Evolutionary conservation across 2,329 filamentous ascomycete species (phyloP).

Genomic region (Daldinia sp.): DNA sequence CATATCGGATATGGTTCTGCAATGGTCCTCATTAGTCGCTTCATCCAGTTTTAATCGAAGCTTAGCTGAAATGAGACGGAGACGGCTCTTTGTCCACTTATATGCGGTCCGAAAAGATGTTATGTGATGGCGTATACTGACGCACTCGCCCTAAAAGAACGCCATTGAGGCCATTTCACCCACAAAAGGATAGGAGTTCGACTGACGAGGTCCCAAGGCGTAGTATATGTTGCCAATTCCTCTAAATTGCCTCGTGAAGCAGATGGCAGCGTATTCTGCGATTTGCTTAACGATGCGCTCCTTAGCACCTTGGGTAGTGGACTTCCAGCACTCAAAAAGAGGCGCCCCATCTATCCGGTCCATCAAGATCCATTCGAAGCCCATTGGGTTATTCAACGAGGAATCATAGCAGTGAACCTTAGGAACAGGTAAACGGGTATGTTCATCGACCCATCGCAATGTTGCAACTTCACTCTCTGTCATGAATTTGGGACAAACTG

Average conservation of each 20-base stretch:
- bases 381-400: conserved; percentile 44
- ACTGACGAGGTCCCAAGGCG: conserved; percentile 14
- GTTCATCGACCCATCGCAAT: conserved; percentile 42
- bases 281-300: conserved; percentile 50
- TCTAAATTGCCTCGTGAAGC: conserved; percentile 41
- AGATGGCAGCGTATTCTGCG: conserved; percentile 42
- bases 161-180: conserved; percentile 47
- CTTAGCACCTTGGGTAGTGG: conserved; percentile 42
- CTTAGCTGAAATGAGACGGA: conserved; percentile 39
- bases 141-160: conserved; percentile 50
- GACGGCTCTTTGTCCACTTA: conserved; percentile 42
- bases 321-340: conserved; percentile 47
- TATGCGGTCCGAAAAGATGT: conserved; percentile 41
- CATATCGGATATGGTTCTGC: conserved; percentile 31
- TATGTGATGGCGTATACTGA: conserved; percentile 26
- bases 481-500: conserved; percentile 45
- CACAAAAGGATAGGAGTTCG: conserved; percentile 22
- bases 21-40: conserved; percentile 18
- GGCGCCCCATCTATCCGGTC: conserved; percentile 45
- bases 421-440: conserved; percentile 48
- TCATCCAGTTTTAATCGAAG: conserved; percentile 34
- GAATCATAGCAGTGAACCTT: conserved; percentile 43
- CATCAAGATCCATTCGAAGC: conserved; percentile 53
- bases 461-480: conserved; percentile 52
- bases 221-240: conserved; percentile 52